phyloP scores from a whole-genome alignment of 176 grass and related monocot genomes.

The Eragrostis curvula region DNA sequence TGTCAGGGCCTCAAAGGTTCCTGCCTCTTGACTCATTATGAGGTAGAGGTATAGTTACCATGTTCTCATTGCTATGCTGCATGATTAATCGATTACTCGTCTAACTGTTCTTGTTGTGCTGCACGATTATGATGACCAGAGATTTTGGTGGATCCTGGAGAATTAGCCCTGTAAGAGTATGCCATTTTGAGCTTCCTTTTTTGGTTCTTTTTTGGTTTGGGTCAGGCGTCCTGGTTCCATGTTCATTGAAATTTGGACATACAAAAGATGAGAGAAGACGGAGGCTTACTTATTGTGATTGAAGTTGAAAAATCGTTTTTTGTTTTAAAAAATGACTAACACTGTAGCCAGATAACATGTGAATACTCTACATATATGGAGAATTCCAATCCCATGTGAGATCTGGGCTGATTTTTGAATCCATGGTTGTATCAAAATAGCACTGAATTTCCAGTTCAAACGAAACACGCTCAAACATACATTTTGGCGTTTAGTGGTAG shows the following conservation, averaged over 20 bases:
- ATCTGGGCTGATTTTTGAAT: background rate
- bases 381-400: background rate
- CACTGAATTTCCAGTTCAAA: too few species aligned
- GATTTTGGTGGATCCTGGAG: background rate
- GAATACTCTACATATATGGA: background rate
- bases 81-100: background rate
- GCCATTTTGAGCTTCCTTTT: background rate
- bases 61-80: background rate
- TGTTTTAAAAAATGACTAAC: background rate
- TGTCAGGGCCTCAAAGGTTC: conserved; percentile 29
- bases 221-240: too few species aligned
- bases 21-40: conserved; percentile 19
- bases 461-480: background rate
- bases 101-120: background rate
- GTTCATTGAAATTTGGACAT: background rate
- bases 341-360: background rate
- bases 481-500: background rate
- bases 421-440: background rate
- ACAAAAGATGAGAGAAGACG: background rate
- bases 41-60: conserved; percentile 33
- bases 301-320: background rate
- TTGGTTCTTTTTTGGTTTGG: background rate
- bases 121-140: background rate
- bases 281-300: background rate
- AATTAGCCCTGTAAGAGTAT: background rate